Conservation (phyloP, 1,284 basidiomycete species). For the Marasmius oreades region DNA sequence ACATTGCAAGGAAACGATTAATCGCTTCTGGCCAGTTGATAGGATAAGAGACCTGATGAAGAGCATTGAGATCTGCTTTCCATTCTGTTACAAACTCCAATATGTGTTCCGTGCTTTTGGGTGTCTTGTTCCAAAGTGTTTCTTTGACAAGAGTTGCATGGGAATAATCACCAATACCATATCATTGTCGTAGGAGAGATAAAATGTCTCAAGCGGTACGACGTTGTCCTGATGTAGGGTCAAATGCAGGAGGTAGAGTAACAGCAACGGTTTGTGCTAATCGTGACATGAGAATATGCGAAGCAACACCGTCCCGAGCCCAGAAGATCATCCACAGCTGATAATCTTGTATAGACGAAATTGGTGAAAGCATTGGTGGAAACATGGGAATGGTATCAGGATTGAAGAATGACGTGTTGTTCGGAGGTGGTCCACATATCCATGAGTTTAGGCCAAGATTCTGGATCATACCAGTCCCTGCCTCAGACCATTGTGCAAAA, state of each 20-base stretch:
- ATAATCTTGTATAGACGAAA: neutral
- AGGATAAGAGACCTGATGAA: neutral
- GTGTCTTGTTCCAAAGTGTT: neutral
- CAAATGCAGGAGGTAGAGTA: neutral
- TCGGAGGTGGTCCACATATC: neutral
- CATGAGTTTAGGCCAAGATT: neutral
- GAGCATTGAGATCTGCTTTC: neutral
- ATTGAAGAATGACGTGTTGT: neutral
- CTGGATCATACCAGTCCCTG: neutral
- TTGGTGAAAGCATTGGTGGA: neutral
- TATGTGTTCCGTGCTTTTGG: neutral
- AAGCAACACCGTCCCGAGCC: neutral
- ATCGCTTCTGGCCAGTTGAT: neutral
- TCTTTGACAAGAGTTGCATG: neutral
- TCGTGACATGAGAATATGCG: neutral
- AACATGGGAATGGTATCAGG: neutral
- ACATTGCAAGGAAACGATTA: neutral
- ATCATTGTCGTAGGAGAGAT: neutral
- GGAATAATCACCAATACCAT: neutral
- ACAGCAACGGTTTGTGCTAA: neutral
- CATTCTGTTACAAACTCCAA: neutral
- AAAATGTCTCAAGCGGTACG: neutral
- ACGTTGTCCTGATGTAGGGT: neutral
- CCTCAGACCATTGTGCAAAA: neutral
- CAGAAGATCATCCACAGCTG: neutral